Percentiles rank a stretch among this genome's conserved stretches.
phyloP scores from a whole-genome alignment of 257 asterid species.

The Fraxinus pennsylvanica region DNA sequence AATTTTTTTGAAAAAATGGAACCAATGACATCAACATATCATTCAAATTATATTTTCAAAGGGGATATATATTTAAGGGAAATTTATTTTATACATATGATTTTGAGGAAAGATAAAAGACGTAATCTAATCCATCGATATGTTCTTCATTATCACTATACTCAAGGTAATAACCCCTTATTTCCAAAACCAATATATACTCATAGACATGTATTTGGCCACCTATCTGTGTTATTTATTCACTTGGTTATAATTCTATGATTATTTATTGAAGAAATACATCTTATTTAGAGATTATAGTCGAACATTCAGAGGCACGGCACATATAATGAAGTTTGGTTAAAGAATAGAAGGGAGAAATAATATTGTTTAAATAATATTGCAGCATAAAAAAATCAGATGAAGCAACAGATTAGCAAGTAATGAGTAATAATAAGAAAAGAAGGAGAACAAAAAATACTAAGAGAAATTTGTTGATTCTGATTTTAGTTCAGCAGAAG shows the following conservation, averaged over 20 bases:
- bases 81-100: not conserved
- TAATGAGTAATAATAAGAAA: not conserved
- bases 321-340: no score
- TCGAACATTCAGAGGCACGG: not conserved
- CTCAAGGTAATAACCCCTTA: not conserved
- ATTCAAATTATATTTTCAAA: not conserved
- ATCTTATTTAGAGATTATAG: no score
- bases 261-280: no score
- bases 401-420: not conserved
- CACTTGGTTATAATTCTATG: not conserved
- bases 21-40: not conserved
- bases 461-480: no score
- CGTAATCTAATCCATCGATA: constrained; percentile 11
- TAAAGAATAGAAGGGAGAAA: no score
- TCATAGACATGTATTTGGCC: not conserved
- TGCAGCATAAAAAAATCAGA: no score
- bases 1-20: no score
- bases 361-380: no score
- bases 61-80: not conserved
- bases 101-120: not conserved
- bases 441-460: not conserved
- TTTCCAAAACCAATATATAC: not conserved
- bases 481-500: no score
- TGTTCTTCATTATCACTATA: no score
- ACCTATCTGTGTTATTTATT: not conserved